These are phyloP conservation scores for Termitomyces sp. DNA, from an alignment of 768 basidiomycete species.

Conservation along the genomic window DNA sequence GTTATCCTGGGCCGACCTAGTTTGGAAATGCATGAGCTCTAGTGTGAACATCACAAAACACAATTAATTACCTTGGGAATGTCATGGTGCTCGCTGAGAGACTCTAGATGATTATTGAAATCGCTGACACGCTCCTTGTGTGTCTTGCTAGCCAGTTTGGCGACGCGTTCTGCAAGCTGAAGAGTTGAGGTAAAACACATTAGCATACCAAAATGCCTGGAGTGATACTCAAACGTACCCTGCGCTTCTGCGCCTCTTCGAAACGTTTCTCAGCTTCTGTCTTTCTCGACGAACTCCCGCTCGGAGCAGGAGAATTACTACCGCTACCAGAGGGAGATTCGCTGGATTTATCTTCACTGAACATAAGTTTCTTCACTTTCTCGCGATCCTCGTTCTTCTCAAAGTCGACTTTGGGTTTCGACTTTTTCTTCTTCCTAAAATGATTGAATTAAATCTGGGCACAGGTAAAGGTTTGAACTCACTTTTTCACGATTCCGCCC, in stretches of 20 bases:
- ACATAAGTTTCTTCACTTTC: slow-evolving; percentile 42
- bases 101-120: slow-evolving; percentile 82
- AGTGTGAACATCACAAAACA: neutral
- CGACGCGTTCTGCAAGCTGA: slow-evolving; percentile 70
- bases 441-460: slow-evolving; percentile 5
- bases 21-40: slow-evolving; percentile 10
- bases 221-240: slow-evolving; percentile 42
- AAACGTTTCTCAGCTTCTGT: slow-evolving; percentile 87
- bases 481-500: slow-evolving; percentile 84
- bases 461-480: slow-evolving; percentile 17
- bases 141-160: slow-evolving; percentile 73
- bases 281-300: slow-evolving; percentile 49
- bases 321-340: slow-evolving; percentile 48
- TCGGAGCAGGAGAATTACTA: slow-evolving; percentile 54
- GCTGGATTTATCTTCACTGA: slow-evolving; percentile 42
- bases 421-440: slow-evolving; percentile 87
- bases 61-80: slow-evolving; percentile 70
- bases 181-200: slow-evolving; percentile 3
- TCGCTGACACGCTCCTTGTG: slow-evolving; percentile 94
- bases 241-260: slow-evolving; percentile 76
- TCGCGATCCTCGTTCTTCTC: slow-evolving; percentile 42
- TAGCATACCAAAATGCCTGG: neutral
- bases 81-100: slow-evolving; percentile 89
- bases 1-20: slow-evolving; percentile 86
- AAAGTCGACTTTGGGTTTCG: slow-evolving; percentile 52